Evolutionary conservation across 1,139 yeast genomes (phyloP), one percentile per base, ranked within the genome.

Genomic region (Pichia sp.): DNA sequence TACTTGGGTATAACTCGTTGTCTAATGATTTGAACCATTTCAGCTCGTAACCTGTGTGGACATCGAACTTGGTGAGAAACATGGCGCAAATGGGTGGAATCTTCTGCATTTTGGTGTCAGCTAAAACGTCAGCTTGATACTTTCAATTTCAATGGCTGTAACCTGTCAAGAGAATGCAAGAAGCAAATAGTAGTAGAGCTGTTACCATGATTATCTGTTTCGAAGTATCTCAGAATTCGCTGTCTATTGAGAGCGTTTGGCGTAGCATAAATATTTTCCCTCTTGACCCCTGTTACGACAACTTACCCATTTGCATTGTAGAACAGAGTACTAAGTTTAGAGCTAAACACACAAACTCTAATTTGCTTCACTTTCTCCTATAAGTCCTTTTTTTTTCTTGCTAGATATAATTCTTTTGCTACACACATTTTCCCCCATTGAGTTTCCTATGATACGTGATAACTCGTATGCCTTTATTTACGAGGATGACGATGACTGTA

Each of bases 1-100:
- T 64, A 29, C 72, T 54, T 2, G 67, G 61, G 31, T 72, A 69
- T 8, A 58, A 29, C 1, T 51, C 31, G n/a, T 64, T 61, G 43
- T 64, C 61, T 3, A 66, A 48, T 0, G 72, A 62, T 51, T 72
- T 71, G 40, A 75, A 71, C 89, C 89, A 85, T 45, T 76, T 77
- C 50, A 84, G 62, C 53, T 78, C 79, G 66, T 85, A 83, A 8
- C 95, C 95, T 1, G 76, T 68, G 44, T 75, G 77, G 26, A 79
- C 79, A 64, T 87, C 88, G 66, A 87, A 87, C 59, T 84, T 78
- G 11, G 82, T 79, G 31, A 87, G 69, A 63, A 83, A 87, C 42
- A 84, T 62, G 0, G 82, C 82, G 49, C 72, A 72, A 1, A 81
- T 62, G 1, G 74, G 72, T 2, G 71, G 63, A 43, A 57, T 43